phyloP scores from a whole-genome alignment of 1,284 basidiomycete genomes.

The Flammula alnicola region DNA sequence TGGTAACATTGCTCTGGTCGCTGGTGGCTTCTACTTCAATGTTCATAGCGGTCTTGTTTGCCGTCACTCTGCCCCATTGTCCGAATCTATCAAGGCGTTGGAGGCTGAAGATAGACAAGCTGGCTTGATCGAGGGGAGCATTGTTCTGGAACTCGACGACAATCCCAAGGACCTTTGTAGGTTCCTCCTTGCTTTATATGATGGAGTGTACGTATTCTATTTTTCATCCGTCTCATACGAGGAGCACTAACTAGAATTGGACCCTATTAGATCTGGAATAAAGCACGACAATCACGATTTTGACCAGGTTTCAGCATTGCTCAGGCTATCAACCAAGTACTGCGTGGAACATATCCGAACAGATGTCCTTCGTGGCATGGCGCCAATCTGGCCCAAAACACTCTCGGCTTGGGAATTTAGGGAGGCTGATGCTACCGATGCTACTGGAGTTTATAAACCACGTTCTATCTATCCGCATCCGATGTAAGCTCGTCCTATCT shows the following conservation, averaged over 20 bases:
- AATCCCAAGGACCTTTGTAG: slow-evolving; percentile 53
- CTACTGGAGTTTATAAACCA: slow-evolving; percentile 58
- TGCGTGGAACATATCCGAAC: slow-evolving; percentile 56
- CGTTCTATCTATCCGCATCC: slow-evolving; percentile 62
- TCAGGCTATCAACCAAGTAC: slow-evolving; percentile 68
- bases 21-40: slow-evolving; percentile 61
- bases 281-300: slow-evolving; percentile 54
- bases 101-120: slow-evolving; percentile 21
- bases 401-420: slow-evolving; percentile 66
- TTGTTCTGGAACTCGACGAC: slow-evolving; percentile 57
- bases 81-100: slow-evolving; percentile 38
- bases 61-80: slow-evolving; percentile 60
- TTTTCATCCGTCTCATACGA: too few species aligned
- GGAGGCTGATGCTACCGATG: slow-evolving; percentile 54
- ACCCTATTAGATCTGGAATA: slow-evolving; percentile 36
- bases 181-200: slow-evolving; percentile 65
- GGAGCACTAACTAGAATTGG: slow-evolving; percentile 1
- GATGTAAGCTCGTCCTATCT: slow-evolving; percentile 47
- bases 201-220: slow-evolving; percentile 53
- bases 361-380: slow-evolving; percentile 56
- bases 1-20: slow-evolving; percentile 62
- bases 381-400: slow-evolving; percentile 58
- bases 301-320: slow-evolving; percentile 51
- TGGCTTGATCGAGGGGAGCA: slow-evolving; percentile 53
- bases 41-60: slow-evolving; percentile 69